Percentiles rank a stretch among this genome's conserved stretches.
Evolutionary conservation across 768 basidiomycete genomes (phyloP).

Genomic region (Leccinum subtestaceum): DNA sequence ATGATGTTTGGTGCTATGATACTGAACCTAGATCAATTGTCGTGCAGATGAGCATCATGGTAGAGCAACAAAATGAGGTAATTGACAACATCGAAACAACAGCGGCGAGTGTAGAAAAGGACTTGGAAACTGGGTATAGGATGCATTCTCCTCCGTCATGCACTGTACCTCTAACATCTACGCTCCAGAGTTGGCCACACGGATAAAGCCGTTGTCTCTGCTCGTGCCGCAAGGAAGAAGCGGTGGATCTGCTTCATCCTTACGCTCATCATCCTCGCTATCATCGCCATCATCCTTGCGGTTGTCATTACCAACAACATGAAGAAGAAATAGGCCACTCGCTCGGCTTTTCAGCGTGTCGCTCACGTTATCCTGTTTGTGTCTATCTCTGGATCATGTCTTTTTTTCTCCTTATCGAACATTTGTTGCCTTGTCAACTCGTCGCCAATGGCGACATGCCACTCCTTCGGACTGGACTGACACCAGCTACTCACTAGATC

Average conservation of each 20-base stretch:
- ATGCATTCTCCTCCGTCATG: background rate
- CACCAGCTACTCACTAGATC: slow-evolving; percentile 16
- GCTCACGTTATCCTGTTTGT: background rate
- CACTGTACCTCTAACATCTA: slow-evolving; percentile 1
- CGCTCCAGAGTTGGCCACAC: slow-evolving; percentile 70
- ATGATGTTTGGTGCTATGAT: background rate
- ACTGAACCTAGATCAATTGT: slow-evolving; percentile 5
- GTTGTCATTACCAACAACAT: slow-evolving; percentile 51
- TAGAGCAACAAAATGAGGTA: slow-evolving; percentile 91
- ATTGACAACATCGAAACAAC: slow-evolving; percentile 80
- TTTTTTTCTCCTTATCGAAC: slow-evolving; percentile 9
- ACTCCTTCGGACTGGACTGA: slow-evolving; percentile 24
- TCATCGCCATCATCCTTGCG: slow-evolving; percentile 61
- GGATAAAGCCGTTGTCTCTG: slow-evolving; percentile 81
- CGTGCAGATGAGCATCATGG: slow-evolving; percentile 84
- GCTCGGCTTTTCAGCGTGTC: background rate
- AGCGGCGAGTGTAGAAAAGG: slow-evolving; percentile 71
- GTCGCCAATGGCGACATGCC: slow-evolving; percentile 6
- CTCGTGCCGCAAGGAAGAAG: slow-evolving; percentile 88
- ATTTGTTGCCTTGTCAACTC: background rate
- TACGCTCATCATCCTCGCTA: slow-evolving; percentile 59
- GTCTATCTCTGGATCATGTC: background rate
- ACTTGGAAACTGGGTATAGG: slow-evolving; percentile 80
- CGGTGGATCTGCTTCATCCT: slow-evolving; percentile 96
- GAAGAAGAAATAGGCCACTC: slow-evolving; percentile 31